Percentiles rank a stretch among this genome's conserved stretches.
These are phyloP conservation scores for Penicillium arizonense DNA, from an alignment of 495 filamentous ascomycete species.

Conservation along the genomic window DNA sequence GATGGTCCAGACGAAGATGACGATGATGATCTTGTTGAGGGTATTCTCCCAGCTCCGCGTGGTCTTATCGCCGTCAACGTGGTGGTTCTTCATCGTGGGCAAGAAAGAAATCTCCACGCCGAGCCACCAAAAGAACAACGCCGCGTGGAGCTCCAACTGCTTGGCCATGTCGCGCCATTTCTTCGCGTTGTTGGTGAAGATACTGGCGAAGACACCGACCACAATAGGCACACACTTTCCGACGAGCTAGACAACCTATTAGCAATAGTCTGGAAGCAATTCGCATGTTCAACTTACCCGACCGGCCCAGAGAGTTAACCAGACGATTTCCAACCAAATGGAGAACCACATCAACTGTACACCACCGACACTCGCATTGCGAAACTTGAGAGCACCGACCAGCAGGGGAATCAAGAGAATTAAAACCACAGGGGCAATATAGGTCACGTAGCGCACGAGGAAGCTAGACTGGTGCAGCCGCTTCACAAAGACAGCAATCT, in stretches of 20 bases:
- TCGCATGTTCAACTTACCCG: conserved; percentile 44
- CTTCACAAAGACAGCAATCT: conserved; percentile 61
- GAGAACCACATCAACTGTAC: conserved; percentile 86
- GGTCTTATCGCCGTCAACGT: conserved; percentile 53
- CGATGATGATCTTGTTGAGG: conserved; percentile 84
- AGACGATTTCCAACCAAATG: conserved; percentile 92
- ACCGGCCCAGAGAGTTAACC: conserved; percentile 87
- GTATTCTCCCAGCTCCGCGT: conserved; percentile 68
- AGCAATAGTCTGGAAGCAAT: too few species aligned
- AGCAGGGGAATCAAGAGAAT: conserved; percentile 81
- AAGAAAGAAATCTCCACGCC: conserved; percentile 68
- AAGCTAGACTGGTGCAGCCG: conserved; percentile 71
- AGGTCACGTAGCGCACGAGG: conserved; percentile 80
- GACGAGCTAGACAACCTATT: conserved; percentile 50
- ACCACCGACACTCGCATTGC: conserved; percentile 67
- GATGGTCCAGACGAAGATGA: conserved; percentile 73
- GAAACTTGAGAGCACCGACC: conserved; percentile 66
- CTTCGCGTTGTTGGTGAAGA: conserved; percentile 84
- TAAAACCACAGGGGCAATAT: conserved; percentile 73
- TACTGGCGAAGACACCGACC: conserved; percentile 64
- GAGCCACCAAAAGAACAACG: conserved; percentile 91
- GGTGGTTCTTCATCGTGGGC: conserved; percentile 69
- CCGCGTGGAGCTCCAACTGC: conserved; percentile 81
- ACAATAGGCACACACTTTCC: conserved; percentile 70
- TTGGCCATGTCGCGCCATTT: conserved; percentile 92